phyloP scores from a whole-genome alignment of 140 eudicot genomes.

The Erigeron philadelphicus region DNA sequence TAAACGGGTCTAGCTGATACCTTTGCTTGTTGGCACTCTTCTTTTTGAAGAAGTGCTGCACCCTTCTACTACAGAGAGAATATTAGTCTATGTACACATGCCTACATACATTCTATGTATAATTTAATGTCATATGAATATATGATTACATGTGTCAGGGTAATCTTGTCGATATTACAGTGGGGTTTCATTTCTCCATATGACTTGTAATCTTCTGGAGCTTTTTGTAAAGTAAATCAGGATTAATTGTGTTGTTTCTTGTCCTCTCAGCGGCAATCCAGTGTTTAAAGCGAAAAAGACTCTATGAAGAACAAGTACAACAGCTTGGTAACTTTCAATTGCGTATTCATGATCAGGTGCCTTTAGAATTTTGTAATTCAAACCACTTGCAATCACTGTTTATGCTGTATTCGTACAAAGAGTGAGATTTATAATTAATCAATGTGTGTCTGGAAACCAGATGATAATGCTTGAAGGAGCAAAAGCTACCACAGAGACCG shows the following conservation, averaged over 20 bases:
- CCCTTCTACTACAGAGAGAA: too few relatives aligned
- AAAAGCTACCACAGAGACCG: slow-evolving; percentile 59
- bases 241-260: slow-evolving; percentile 13
- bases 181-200: too few relatives aligned
- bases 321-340: slow-evolving; percentile 47
- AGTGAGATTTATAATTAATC: background rate
- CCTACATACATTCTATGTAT: too few relatives aligned
- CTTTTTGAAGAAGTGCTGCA: too few relatives aligned
- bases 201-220: too few relatives aligned
- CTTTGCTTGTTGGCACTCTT: too few relatives aligned
- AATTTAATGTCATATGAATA: too few relatives aligned
- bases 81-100: too few relatives aligned
- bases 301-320: slow-evolving; percentile 42
- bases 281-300: slow-evolving; percentile 46
- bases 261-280: slow-evolving; percentile 41
- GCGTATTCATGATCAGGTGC: slow-evolving; percentile 58
- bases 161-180: too few relatives aligned
- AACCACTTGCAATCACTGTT: background rate
- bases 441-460: slow-evolving; percentile 25
- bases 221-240: background rate
- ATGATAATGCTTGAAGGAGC: slow-evolving; percentile 63
- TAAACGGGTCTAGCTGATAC: too few relatives aligned
- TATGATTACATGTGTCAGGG: too few relatives aligned
- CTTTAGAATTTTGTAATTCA: background rate
- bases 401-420: background rate